These are phyloP conservation scores for Paramecium sexaurelia DNA, from an alignment of 73 alveolate genomes.

Conservation along the genomic window DNA sequence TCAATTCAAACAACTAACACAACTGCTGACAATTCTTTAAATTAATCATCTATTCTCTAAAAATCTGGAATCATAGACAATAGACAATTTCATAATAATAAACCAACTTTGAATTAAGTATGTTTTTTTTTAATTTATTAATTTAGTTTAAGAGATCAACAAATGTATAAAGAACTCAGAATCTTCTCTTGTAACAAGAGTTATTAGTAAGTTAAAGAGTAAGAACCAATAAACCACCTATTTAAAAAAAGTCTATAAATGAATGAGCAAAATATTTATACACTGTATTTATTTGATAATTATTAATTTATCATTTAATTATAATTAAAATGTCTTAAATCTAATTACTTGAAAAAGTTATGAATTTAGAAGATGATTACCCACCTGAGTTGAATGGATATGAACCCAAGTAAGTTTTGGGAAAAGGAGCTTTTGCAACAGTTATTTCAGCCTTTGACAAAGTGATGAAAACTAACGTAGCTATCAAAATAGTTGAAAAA, in stretches of 20 bases:
- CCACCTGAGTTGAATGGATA: not conserved
- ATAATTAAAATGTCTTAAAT: not conserved
- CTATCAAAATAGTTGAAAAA: conserved; percentile 21
- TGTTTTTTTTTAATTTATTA: not conserved
- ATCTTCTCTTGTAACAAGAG: not conserved
- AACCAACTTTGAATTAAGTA: not conserved
- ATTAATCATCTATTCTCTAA: not conserved
- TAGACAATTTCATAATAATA: not conserved
- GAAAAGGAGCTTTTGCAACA: conserved; percentile 15
- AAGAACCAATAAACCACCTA: not conserved
- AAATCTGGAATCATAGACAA: not conserved
- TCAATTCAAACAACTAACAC: not conserved
- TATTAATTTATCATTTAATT: not conserved
- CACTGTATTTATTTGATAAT: not conserved
- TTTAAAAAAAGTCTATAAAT: not conserved
- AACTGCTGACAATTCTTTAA: not conserved
- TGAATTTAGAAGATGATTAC: not conserved
- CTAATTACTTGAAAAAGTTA: not conserved
- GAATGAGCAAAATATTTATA: not conserved
- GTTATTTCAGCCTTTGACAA: conserved; percentile 27
- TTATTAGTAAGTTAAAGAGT: not conserved
- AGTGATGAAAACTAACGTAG: not conserved
- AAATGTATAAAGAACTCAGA: not conserved
- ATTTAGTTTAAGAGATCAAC: not conserved
- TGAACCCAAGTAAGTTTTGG: not conserved